phyloP scores from a whole-genome alignment of 1,284 basidiomycete species.

The Polyporus tsugae region DNA sequence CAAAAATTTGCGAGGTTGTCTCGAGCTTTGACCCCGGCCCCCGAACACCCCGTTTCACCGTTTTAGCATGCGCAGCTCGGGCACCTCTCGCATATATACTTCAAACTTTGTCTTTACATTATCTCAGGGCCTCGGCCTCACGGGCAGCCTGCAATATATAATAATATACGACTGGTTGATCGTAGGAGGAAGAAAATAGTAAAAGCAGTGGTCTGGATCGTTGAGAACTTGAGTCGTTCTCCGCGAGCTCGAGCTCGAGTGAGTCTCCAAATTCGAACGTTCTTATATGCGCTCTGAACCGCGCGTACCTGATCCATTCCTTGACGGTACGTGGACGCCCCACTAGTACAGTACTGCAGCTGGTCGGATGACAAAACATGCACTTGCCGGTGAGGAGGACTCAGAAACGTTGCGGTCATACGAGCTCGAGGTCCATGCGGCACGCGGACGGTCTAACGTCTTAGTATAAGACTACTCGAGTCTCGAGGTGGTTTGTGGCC shows the following conservation, averaged over 20 bases:
- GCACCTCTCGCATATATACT: not conserved
- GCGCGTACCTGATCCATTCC: not conserved
- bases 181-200: not conserved
- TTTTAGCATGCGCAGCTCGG: not conserved
- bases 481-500: no score
- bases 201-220: not conserved
- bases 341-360: no score
- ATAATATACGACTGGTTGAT: not conserved
- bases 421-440: not conserved
- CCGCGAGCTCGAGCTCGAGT: not conserved
- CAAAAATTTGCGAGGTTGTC: not conserved
- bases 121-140: no score
- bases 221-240: not conserved
- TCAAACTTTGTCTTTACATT: not conserved
- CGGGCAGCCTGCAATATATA: no score
- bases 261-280: not conserved
- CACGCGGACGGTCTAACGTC: no score
- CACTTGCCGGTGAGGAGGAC: not conserved
- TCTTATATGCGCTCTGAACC: not conserved
- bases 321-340: not conserved
- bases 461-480: no score
- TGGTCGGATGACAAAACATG: not conserved
- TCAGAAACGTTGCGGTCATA: not conserved
- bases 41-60: not conserved
- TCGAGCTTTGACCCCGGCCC: not conserved